Base-by-base conservation (phyloP, 345 rosid genomes). In the Anastatica hierochuntica region DNA sequence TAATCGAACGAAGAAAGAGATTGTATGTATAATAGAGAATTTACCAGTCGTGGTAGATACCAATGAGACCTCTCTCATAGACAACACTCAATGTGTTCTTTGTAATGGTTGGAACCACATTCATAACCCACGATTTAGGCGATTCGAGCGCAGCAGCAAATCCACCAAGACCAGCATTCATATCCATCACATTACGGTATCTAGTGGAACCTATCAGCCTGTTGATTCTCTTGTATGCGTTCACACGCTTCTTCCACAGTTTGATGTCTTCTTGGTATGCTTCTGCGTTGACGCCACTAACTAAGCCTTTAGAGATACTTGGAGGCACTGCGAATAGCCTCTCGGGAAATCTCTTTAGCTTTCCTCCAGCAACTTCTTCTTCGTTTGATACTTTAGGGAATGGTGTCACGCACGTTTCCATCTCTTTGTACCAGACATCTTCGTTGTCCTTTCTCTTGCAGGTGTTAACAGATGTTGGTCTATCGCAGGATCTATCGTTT, bases 41-140 rank as follows among this genome's bases (percentile, higher is more conserved):
- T 43, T 72, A 94, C 99, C 99, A 94, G 76, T 88, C 94, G 56
- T 94, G 97, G 72, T 88, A 94, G 66, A 94, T 94, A 66, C 99
- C 99, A 13, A 85, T 85, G 63, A 94, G 69, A 64, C 99, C 99
- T 55, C 99, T 74, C 55, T 88, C 89, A 49, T 71, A 84, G 33
- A 94, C 72, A 47, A 82, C 94, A 14, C 99, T 95, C 53, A 88
- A 79, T 1, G 84, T 80, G 43, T 70, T 80, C 67, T 61, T 83
- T 15, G 97, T 88, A 43, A 85, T 75, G 0, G 92, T 94, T 13
- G 99, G 95, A 52, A 88, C 81, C 56, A 88, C 99, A 82, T 94
- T 94, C 99, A 94, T 94, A 53, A 85, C 89, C 99, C 97, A 88
- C 55, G 81, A 67, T 60, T 88, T 88, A 0, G 85, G 67, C 3